Conservation (phyloP, 75 land plant genomes). For the Gnetum montanum region DNA sequence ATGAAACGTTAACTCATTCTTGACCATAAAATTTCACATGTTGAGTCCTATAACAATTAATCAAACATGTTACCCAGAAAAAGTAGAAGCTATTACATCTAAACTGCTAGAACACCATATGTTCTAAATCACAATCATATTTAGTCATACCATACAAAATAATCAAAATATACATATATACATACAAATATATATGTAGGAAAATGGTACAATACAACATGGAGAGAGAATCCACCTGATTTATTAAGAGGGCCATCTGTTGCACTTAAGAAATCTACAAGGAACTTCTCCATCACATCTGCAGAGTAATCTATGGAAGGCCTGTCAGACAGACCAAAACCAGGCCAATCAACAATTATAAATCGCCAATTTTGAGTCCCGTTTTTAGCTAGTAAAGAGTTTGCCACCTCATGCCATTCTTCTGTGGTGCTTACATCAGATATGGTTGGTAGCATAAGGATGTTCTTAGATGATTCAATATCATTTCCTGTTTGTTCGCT, state of each 20-base stretch:
- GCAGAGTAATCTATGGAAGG: conserved; percentile 82
- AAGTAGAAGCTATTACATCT: too few relatives aligned
- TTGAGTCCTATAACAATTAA: too few relatives aligned
- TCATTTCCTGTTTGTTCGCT: conserved; percentile 34
- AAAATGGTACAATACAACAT: too few relatives aligned
- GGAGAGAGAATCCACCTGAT: conserved; percentile 32
- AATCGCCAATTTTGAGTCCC: conserved; percentile 40
- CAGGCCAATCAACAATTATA: conserved; percentile 95
- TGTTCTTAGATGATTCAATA: conserved; percentile 22
- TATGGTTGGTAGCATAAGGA: conserved; percentile 82
- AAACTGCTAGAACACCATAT: too few relatives aligned
- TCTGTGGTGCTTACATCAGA: conserved; percentile 99
- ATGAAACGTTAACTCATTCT: too few relatives aligned
- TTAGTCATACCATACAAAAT: too few relatives aligned
- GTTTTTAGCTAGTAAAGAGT: conserved; percentile 39
- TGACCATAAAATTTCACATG: too few relatives aligned
- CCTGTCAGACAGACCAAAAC: conserved; percentile 84
- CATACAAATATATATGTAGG: not conserved
- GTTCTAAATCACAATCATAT: too few relatives aligned
- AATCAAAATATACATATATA: too few relatives aligned
- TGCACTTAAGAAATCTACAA: conserved; percentile 66
- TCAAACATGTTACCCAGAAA: too few relatives aligned
- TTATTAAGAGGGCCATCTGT: conserved; percentile 49
- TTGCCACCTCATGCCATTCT: conserved; percentile 80
- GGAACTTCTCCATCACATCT: conserved; percentile 77